Evolutionary conservation across 192 early-diverging fungal genomes (phyloP).

Genomic region (Entomortierella chlamydospora): DNA sequence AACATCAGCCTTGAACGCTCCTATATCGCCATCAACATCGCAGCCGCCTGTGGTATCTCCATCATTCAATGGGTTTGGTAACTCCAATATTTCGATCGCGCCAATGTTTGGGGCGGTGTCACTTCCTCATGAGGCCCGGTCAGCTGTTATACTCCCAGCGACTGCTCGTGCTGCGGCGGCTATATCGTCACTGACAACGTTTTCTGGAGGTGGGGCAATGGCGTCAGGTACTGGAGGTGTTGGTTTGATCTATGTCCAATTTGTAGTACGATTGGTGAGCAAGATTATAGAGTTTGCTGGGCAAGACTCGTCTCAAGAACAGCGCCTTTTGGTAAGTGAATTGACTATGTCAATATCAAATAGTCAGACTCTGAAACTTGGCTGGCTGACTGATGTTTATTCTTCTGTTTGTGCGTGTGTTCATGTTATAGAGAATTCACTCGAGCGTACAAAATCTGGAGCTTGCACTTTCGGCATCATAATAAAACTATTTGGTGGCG

Average conservation of each 20-base stretch:
- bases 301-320: conserved; percentile 39
- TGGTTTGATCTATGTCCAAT: conserved; percentile 47
- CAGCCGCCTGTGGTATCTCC: neutral
- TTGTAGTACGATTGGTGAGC: conserved; percentile 41
- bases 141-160: neutral
- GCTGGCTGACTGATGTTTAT: no score
- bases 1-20: neutral
- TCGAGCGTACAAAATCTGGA: conserved; percentile 48
- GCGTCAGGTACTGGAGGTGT: conserved; percentile 42
- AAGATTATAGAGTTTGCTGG: conserved; percentile 53
- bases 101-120: neutral
- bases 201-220: conserved; percentile 44
- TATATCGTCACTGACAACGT: conserved; percentile 25
- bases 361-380: no score
- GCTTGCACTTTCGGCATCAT: conserved; percentile 9
- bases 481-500: neutral
- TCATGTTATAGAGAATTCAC: conserved; percentile 38
- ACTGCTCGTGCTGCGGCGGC: conserved; percentile 34
- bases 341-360: neutral
- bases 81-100: neutral
- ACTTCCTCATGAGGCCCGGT: neutral
- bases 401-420: neutral
- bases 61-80: neutral
- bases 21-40: neutral
- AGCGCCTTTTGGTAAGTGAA: conserved; percentile 34